A percentile compares a stretch with the other conserved stretches of the same genome.
Conservation (phyloP, 148 eudicot species). For the Spergularia bocconei region DNA sequence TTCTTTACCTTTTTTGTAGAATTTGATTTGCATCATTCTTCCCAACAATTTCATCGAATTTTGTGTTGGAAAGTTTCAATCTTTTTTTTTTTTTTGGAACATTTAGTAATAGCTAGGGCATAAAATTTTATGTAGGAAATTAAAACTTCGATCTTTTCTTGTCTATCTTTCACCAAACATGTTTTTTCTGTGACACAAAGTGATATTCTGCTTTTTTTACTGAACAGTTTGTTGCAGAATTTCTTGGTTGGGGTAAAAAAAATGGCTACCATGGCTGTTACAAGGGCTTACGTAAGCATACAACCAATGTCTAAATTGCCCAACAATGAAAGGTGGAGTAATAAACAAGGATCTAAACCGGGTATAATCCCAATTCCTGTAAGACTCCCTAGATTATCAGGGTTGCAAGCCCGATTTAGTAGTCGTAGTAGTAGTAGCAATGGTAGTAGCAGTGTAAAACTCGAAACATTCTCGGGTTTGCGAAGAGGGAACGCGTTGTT, state of each 20-base stretch:
- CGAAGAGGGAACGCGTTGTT: slow-evolving; percentile 45
- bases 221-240: neutral
- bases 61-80: neutral
- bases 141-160: neutral
- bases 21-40: neutral
- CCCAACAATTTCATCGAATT: neutral
- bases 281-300: neutral
- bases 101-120: slow-evolving; percentile 4
- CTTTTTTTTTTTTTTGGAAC: neutral
- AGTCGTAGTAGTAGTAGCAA: neutral
- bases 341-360: slow-evolving; percentile 40
- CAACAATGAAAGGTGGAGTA: slow-evolving; percentile 25
- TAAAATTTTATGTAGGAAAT: neutral
- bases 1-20: no score
- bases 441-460: slow-evolving; percentile 17
- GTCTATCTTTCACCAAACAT: neutral
- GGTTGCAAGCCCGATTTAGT: slow-evolving; percentile 22
- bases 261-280: slow-evolving; percentile 5
- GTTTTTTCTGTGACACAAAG: no score
- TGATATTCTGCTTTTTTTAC: no score
- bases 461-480: slow-evolving; percentile 49
- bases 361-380: slow-evolving; percentile 29
- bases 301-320: neutral
- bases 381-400: slow-evolving; percentile 34
- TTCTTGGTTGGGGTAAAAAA: neutral